Evolutionary conservation across 148 eudicot species (phyloP), one percentile per base, ranked within the genome.

Genomic region (Cornus controversa): DNA sequence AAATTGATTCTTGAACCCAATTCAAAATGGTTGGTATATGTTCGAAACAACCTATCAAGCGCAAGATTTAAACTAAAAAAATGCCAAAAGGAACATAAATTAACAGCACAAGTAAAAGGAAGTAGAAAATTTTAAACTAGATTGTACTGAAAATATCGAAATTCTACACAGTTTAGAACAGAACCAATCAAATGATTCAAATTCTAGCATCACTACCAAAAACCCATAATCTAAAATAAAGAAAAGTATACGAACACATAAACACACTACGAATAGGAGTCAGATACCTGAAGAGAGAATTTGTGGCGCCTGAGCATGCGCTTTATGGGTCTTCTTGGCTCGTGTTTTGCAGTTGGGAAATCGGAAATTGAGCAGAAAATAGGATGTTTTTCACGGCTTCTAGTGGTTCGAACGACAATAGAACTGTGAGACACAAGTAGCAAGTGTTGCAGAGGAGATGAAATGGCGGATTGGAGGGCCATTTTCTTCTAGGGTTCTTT

Each of bases 241-340:
- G 20, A 50, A 11, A 50, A 11, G 57, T 50, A 16, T 15, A 20
- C 20, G 4, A 8, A 45, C 50, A 45, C 50, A 45, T 45, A 7
- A 31, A 31, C 34, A 2, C 4, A 31, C 34, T 31, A 31, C 34
- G 34, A 3, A 31, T 31, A 31, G 34, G 34, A 31, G 10, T 40
- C 45, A 58, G 47, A 27, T 82, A 78, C 84, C 84, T 82, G 81
- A 73, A 77, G 80, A 23, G 78, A 81, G 37, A 77, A 26, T 67
- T 73, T 77, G n/a, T 66, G 80, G 70, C 36, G n/a, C n/a, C n/a
- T n/a, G n/a, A n/a, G n/a, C n/a, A n/a, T n/a, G n/a, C n/a, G 67
- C 47, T 72, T 81, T 15, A 23, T 57, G 77, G 77, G 77, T 54
- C 13, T 72, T 77, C 70, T 60, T 45, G 74, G 75, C 22, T 71